Conservation (phyloP, 148 eudicot genomes). For the Cornus florida region DNA sequence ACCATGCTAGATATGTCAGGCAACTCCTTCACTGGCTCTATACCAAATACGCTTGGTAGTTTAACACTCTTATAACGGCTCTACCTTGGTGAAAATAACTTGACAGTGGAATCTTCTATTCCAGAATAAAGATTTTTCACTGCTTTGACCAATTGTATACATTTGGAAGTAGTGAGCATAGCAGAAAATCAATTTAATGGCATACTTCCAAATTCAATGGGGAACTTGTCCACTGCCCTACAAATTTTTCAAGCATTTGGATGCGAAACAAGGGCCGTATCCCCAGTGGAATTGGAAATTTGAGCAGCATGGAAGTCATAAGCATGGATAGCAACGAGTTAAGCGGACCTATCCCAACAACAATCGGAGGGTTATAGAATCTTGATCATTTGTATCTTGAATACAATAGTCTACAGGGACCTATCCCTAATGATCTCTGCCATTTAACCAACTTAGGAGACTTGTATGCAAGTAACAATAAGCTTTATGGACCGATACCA, state of each 20-base stretch:
- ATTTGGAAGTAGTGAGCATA: not conserved
- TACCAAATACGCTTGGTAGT: slow-evolving; percentile 8
- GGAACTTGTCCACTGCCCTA: too few species aligned
- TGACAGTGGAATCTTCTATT: not conserved
- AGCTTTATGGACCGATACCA: slow-evolving; percentile 10
- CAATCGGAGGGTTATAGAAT: not conserved
- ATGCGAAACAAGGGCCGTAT: too few species aligned
- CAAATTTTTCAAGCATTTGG: too few species aligned
- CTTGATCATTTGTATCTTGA: not conserved
- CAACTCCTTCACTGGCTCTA: not conserved
- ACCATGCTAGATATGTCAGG: not conserved
- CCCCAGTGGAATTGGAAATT: too few species aligned
- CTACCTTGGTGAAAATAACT: not conserved
- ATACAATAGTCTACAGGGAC: not conserved
- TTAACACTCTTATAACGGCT: not conserved
- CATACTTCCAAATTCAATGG: too few species aligned
- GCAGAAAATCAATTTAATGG: too few species aligned
- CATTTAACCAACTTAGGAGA: not conserved
- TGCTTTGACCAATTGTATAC: slow-evolving; percentile 1
- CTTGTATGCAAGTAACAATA: not conserved
- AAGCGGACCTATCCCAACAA: not conserved
- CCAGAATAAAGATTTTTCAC: not conserved
- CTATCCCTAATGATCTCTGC: not conserved
- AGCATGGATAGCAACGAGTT: not conserved
- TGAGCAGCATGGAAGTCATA: not conserved